Conservation (phyloP, 108 stramenopile species). For the Nitzschia palea region DNA sequence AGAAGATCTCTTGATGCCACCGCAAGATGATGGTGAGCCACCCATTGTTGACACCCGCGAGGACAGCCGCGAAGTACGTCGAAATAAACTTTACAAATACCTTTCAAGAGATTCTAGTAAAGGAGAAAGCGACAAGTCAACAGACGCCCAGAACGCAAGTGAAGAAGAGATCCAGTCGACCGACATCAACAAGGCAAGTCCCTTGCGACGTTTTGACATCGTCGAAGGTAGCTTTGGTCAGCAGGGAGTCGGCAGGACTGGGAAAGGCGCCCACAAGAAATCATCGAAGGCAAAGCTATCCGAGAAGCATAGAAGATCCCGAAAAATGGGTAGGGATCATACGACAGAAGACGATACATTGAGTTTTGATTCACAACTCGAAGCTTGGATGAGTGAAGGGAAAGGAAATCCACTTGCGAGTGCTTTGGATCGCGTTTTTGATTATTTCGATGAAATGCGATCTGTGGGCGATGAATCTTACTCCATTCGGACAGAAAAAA, state of each 20-base stretch:
- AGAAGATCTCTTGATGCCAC: no score
- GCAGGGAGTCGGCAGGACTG: no score
- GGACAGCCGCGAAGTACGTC: no score
- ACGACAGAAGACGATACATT: background rate
- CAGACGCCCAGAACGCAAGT: no score
- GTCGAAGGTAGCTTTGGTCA: no score
- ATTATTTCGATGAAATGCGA: background rate
- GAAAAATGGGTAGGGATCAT: background rate
- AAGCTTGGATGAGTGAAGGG: background rate
- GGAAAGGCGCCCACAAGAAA: background rate
- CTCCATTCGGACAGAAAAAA: background rate
- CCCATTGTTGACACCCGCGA: no score
- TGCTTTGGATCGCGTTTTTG: slow-evolving; percentile 6
- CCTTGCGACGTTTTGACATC: background rate
- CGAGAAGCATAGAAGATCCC: background rate
- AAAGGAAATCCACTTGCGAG: background rate
- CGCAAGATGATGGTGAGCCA: no score
- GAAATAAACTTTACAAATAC: no score
- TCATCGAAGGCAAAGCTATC: background rate
- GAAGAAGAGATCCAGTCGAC: no score
- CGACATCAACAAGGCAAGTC: no score
- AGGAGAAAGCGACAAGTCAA: no score
- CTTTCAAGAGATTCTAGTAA: no score
- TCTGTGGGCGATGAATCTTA: background rate
- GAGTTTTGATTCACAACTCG: slow-evolving; percentile 5